Evolutionary conservation across 148 eudicot species (phyloP).

Genomic region (Chenopodium album): DNA sequence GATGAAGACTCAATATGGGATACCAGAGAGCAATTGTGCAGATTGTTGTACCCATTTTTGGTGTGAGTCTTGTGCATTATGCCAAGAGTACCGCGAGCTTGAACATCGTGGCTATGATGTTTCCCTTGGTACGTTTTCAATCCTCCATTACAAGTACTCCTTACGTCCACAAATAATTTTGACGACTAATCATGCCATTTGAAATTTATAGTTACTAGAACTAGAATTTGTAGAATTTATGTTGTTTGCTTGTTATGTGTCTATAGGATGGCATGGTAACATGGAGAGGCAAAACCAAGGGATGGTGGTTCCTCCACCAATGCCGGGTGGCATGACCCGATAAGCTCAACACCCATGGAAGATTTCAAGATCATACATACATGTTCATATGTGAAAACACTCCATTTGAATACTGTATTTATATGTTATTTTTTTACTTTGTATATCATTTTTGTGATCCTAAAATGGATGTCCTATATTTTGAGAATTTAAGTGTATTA

Average conservation of each 20-base stretch:
- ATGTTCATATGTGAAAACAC: not conserved
- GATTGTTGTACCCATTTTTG: conserved; percentile 42
- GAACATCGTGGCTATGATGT: conserved; percentile 37
- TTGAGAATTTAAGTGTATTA: too few species aligned
- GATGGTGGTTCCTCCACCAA: conserved; percentile 28
- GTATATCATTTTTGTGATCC: too few species aligned
- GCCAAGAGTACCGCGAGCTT: conserved; percentile 49
- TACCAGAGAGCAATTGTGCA: conserved; percentile 23
- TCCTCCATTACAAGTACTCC: too few species aligned
- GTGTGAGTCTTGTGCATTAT: conserved; percentile 41
- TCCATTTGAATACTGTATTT: not conserved
- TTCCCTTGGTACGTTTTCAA: conserved; percentile 31
- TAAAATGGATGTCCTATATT: not conserved
- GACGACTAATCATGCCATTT: too few species aligned
- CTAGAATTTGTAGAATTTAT: not conserved
- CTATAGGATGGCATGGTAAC: conserved; percentile 38
- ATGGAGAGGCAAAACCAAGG: conserved; percentile 29
- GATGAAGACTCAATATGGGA: conserved; percentile 36
- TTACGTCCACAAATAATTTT: too few species aligned
- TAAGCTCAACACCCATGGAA: not conserved
- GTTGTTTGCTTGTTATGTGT: not conserved
- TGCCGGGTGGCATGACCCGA: conserved; percentile 34
- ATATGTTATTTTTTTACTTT: not conserved
- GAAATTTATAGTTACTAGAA: too few species aligned
- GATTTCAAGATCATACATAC: not conserved